Conservation (phyloP, 78 protist species). For the Dictyostelium capitatum region DNA sequence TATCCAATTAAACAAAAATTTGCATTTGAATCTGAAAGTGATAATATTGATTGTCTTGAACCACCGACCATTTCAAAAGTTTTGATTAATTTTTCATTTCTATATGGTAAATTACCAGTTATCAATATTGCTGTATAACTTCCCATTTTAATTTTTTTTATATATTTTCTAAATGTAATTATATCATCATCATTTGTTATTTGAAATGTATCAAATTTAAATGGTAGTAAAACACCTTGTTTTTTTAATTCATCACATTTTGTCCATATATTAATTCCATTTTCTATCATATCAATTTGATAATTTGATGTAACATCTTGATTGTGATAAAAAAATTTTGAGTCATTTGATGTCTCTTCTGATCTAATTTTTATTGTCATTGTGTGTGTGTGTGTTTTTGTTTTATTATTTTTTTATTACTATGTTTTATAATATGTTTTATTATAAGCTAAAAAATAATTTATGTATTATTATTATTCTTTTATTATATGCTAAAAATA, state of each 20-base stretch:
- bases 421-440: too few relatives aligned
- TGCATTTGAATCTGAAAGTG: constrained; percentile 15
- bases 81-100: neutral
- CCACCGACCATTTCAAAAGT: constrained; percentile 14
- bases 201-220: neutral
- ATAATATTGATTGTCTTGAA: neutral
- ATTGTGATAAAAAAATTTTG: constrained; percentile 13
- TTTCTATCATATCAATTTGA: neutral
- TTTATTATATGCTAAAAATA: neutral
- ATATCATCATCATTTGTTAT: neutral
- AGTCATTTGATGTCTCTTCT: neutral
- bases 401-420: too few relatives aligned
- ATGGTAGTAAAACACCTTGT: neutral
- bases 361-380: constrained; percentile 11
- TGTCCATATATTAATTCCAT: constrained; percentile 9
- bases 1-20: constrained; percentile 43
- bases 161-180: neutral
- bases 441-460: too few relatives aligned
- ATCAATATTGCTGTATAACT: neutral
- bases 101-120: constrained; percentile 1
- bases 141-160: neutral
- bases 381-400: too few relatives aligned
- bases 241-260: neutral
- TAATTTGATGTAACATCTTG: neutral
- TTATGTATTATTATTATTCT: neutral